Evolutionary conservation across 2,329 filamentous ascomycete genomes (phyloP).

Genomic region (Aspergillus sp.): DNA sequence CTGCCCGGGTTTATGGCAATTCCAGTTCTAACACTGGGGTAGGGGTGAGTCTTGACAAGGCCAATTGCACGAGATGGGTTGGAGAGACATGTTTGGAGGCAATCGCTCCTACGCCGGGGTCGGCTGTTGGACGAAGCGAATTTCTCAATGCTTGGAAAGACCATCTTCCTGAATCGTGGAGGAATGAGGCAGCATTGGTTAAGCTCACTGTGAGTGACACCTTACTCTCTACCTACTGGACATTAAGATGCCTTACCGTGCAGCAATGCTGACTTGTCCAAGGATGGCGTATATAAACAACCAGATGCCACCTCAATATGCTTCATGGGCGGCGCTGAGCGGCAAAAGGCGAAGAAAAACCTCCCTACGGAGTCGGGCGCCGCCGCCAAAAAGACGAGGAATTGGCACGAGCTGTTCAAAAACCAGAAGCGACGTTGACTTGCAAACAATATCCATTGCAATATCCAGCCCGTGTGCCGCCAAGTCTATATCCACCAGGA

Average conservation of each 20-base stretch:
- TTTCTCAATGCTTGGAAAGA: constrained; percentile 35
- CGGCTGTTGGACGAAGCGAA: constrained; percentile 22
- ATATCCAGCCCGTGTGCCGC: constrained; percentile 5
- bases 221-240: neutral
- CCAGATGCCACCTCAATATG: constrained; percentile 29
- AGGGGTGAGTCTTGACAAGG: constrained; percentile 34
- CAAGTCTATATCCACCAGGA: constrained; percentile 7
- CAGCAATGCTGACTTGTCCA: neutral
- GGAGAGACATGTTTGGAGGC: constrained; percentile 33
- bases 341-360: constrained; percentile 19
- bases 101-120: constrained; percentile 20
- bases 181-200: constrained; percentile 23
- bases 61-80: constrained; percentile 26
- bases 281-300: constrained; percentile 25
- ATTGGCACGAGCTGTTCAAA: constrained; percentile 38
- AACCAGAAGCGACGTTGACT: constrained; percentile 22
- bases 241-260: neutral
- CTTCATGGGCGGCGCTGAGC: constrained; percentile 23
- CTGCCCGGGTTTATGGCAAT: neutral
- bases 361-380: constrained; percentile 13
- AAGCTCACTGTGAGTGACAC: constrained; percentile 23
- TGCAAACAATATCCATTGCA: constrained; percentile 6
- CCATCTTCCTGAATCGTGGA: constrained; percentile 35
- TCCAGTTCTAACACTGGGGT: constrained; percentile 1
- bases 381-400: constrained; percentile 27